These are phyloP conservation scores for Pouteria campechiana DNA, from an alignment of 179 eudicot genomes.

Conservation along the genomic window DNA sequence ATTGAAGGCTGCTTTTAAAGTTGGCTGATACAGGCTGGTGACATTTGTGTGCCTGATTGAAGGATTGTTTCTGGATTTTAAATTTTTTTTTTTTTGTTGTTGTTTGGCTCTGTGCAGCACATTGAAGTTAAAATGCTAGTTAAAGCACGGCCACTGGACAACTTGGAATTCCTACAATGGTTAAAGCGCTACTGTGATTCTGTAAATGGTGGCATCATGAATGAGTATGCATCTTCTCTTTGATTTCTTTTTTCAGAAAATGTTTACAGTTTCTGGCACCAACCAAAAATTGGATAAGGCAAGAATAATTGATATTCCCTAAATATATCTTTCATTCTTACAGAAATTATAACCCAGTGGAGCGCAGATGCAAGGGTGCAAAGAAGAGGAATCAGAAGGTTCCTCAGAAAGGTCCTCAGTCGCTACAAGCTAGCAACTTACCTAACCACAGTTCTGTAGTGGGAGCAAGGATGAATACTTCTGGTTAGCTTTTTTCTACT, in stretches of 20 bases:
- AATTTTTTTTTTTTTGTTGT: slow-evolving; percentile 1
- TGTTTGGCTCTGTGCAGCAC: slow-evolving; percentile 62
- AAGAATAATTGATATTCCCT: no score
- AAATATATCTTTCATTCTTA: slow-evolving; percentile 5
- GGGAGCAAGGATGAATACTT: slow-evolving; percentile 20
- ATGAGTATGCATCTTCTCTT: slow-evolving; percentile 37
- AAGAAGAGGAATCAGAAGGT: slow-evolving; percentile 37
- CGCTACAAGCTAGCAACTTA: slow-evolving; percentile 56
- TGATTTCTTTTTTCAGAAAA: neutral
- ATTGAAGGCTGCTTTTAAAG: neutral
- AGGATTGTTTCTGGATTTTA: neutral
- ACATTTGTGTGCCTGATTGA: no score
- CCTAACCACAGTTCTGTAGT: slow-evolving; percentile 33
- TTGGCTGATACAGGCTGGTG: no score
- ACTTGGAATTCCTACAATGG: slow-evolving; percentile 94
- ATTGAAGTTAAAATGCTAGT: slow-evolving; percentile 79
- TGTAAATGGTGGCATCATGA: slow-evolving; percentile 78
- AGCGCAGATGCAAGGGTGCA: slow-evolving; percentile 74
- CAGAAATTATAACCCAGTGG: slow-evolving; percentile 81
- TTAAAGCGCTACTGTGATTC: slow-evolving; percentile 92
- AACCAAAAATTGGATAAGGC: no score
- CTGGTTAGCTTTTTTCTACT: slow-evolving; percentile 28
- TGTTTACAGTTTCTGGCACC: no score
- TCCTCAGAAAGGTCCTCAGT: slow-evolving; percentile 41
- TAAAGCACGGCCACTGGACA: slow-evolving; percentile 86